Evolutionary conservation across 257 asterid genomes (phyloP), one percentile per base, ranked within the genome.

Genomic region (Nicotiana paniculata): DNA sequence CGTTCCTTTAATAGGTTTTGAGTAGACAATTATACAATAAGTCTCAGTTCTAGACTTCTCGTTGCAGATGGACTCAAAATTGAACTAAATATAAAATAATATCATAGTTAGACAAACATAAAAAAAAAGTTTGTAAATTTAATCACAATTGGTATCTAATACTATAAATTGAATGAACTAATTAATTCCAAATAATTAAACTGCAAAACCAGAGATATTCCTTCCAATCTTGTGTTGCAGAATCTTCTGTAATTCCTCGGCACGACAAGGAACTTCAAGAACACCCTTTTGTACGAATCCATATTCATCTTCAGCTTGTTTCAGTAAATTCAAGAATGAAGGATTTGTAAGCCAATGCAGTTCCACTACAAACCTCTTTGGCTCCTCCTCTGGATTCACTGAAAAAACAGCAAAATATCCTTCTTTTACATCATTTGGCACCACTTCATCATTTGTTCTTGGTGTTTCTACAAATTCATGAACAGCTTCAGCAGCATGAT

Each of bases 231-330:
- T 39, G 48, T 1, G 48, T 6, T 6, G 48, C 48, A 39, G 48
- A 39, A 39, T 39, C 16, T 67, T 80, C 33, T 80, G 79, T 35
- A 87, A 79, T 26, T 87, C 89, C 77, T 77, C 82, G 1, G 89
- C 82, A 9, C 33, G 64, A 81, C 86, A 87, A 32, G 86, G 89
- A 35, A 84, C 55, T 16, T 79, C 46, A 82, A 87, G 89, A 82
- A 79, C 86, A 39, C 86, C 86, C 11, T 67, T 67, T 79, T 86
- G 86, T 17, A 3, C 3, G 10, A 86, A 86, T 57, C 85, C 88
- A 76, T 84, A 87, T 77, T 87, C 89, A 53, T 84, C 88, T 84
- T 84, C 88, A 5, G 85, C 84, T 15, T 48, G 64, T 53, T 87
- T 70, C 13, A 87, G 82, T 70, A 87, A 48, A 24, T 65, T 82